A percentile compares a stretch with the other conserved stretches of the same genome.
These are phyloP conservation scores for Brettanomyces nanus DNA, from an alignment of 805 yeast genomes.

Conservation along the genomic window DNA sequence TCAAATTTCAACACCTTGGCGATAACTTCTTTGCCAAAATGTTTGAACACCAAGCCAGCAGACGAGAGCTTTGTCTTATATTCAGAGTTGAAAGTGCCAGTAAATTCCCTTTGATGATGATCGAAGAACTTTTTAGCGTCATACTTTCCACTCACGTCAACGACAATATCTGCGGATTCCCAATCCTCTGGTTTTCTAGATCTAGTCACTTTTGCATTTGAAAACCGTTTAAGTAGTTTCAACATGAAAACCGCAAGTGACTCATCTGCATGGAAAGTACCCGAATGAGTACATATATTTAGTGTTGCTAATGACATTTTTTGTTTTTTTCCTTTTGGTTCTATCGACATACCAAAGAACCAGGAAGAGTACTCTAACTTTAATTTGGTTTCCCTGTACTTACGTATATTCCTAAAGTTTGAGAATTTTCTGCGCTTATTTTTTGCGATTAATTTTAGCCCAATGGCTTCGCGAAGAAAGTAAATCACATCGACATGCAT, in stretches of 20 bases:
- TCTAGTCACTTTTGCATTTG: constrained; percentile 63
- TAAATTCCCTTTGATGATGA: constrained; percentile 93
- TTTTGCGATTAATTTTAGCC: neutral
- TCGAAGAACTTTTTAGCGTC: constrained; percentile 83
- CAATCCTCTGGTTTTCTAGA: constrained; percentile 77
- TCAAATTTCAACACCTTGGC: constrained; percentile 39
- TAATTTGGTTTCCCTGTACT: too few relatives aligned
- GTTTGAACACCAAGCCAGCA: constrained; percentile 90
- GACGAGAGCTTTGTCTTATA: constrained; percentile 78
- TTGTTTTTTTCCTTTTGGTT: constrained; percentile 15
- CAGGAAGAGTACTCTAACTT: too few relatives aligned
- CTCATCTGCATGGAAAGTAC: constrained; percentile 96
- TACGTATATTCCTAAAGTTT: neutral
- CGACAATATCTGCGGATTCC: constrained; percentile 85
- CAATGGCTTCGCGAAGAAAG: too few relatives aligned
- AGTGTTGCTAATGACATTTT: constrained; percentile 26
- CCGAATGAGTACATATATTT: constrained; percentile 84
- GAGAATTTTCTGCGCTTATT: neutral
- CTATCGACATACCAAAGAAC: neutral
- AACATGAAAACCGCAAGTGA: constrained; percentile 88
- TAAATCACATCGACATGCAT: too few relatives aligned
- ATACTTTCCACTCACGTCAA: constrained; percentile 90
- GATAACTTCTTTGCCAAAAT: constrained; percentile 68
- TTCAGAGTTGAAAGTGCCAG: constrained; percentile 56
- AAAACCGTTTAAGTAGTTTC: constrained; percentile 58